These are phyloP conservation scores for Plectosphaerella plurivora DNA, from an alignment of 2,329 filamentous ascomycete genomes.

Conservation along the genomic window DNA sequence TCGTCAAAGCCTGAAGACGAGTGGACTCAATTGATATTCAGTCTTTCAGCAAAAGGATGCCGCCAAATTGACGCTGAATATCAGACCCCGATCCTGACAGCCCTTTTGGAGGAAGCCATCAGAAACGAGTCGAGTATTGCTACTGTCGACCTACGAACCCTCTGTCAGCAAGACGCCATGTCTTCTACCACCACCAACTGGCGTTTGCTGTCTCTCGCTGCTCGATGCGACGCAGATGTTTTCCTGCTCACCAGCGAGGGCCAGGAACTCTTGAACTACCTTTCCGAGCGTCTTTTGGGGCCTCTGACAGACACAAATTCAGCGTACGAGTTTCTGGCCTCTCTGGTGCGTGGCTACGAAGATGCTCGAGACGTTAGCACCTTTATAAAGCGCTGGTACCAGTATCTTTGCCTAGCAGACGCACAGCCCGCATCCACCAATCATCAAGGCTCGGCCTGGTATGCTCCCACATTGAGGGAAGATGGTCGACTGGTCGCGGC, in stretches of 20 bases:
- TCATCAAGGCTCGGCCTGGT: constrained; percentile 19
- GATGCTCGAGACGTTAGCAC: constrained; percentile 37
- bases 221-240: constrained; percentile 41
- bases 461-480: constrained; percentile 12
- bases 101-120: constrained; percentile 26
- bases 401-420: constrained; percentile 31
- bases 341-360: constrained; percentile 39
- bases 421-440: constrained; percentile 5
- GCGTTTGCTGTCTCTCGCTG: constrained; percentile 33
- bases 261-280: constrained; percentile 29
- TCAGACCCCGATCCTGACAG: constrained; percentile 19
- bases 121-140: constrained; percentile 26
- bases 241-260: constrained; percentile 35
- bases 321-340: constrained; percentile 31
- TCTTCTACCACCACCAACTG: constrained; percentile 31
- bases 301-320: constrained; percentile 13
- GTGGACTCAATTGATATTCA: constrained; percentile 35
- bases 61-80: constrained; percentile 12
- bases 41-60: constrained; percentile 21
- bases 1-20: constrained; percentile 27
- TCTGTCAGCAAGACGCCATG: constrained; percentile 39
- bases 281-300: constrained; percentile 29
- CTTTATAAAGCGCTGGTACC: constrained; percentile 44
- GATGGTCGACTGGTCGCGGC: constrained; percentile 4
- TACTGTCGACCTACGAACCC: constrained; percentile 31